A percentile compares a stretch with the other conserved stretches of the same genome.
These are phyloP conservation scores for Kluyveromyces marxianus DNA, from an alignment of 1,139 yeast species.

Conservation along the genomic window DNA sequence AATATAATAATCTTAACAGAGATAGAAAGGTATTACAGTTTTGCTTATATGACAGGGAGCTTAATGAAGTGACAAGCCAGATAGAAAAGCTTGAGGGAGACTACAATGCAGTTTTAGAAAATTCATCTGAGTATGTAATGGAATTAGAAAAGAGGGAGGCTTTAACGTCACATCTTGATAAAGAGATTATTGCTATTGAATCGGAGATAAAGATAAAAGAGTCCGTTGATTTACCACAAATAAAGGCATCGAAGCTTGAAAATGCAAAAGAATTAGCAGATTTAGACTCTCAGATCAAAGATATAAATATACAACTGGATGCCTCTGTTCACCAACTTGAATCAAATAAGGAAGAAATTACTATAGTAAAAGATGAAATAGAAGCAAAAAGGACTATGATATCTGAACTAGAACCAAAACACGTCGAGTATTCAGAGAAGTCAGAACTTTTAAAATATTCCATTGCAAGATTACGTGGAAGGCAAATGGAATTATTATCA, in stretches of 20 bases:
- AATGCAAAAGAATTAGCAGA: slow-evolving; percentile 35
- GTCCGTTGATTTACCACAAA: slow-evolving; percentile 46
- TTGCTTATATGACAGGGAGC: slow-evolving; percentile 70
- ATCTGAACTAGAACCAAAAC: slow-evolving; percentile 38
- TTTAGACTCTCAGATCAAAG: slow-evolving; percentile 27
- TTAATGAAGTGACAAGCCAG: slow-evolving; percentile 50
- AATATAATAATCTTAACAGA: slow-evolving; percentile 60
- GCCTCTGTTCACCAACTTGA: slow-evolving; percentile 23
- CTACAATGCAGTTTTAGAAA: slow-evolving; percentile 43
- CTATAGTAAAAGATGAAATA: slow-evolving; percentile 31
- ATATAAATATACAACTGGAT: slow-evolving; percentile 26
- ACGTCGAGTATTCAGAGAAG: slow-evolving; percentile 34
- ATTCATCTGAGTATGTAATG: slow-evolving; percentile 33
- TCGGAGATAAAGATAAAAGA: slow-evolving; percentile 37
- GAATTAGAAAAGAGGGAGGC: slow-evolving; percentile 46
- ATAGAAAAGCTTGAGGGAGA: slow-evolving; percentile 57
- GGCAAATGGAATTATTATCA: slow-evolving; percentile 58
- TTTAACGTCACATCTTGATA: slow-evolving; percentile 35
- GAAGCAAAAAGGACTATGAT: slow-evolving; percentile 38
- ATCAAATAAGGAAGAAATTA: slow-evolving; percentile 24
- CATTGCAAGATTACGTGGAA: slow-evolving; percentile 41
- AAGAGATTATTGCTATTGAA: slow-evolving; percentile 23
- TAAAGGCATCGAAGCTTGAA: slow-evolving; percentile 39
- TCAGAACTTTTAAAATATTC: slow-evolving; percentile 39
- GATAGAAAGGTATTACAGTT: slow-evolving; percentile 67